Evolutionary conservation across 2,329 filamentous ascomycete species (phyloP).

Genomic region (Cladosporium sp.): DNA sequence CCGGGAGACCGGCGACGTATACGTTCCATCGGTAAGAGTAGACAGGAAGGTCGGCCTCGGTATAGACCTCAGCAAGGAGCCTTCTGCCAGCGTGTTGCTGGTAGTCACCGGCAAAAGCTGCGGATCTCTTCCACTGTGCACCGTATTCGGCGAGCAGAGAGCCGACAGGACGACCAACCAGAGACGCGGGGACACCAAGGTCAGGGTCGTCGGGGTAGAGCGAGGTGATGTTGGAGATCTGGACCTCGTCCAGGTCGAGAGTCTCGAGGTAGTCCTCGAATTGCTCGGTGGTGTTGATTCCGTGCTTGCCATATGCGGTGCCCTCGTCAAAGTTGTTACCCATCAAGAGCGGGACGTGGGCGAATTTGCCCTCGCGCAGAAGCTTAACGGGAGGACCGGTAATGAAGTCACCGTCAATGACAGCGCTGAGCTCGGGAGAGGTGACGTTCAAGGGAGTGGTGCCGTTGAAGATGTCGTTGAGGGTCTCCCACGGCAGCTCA

Average conservation of each 20-base stretch:
- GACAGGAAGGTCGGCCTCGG: not conserved
- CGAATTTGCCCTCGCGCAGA: constrained; percentile 15
- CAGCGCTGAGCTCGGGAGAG: constrained; percentile 2
- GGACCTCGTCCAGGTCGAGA: not conserved
- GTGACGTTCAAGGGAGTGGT: constrained; percentile 7
- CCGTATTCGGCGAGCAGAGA: not conserved
- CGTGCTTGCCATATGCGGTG: constrained; percentile 19
- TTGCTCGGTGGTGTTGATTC: constrained; percentile 23
- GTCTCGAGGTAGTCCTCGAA: constrained; percentile 12
- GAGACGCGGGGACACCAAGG: constrained; percentile 3
- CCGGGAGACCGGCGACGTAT: constrained; percentile 3
- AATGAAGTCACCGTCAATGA: constrained; percentile 8
- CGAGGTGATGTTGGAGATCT: not conserved
- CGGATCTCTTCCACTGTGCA: constrained; percentile 7
- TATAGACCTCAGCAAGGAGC: constrained; percentile 5
- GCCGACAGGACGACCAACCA: not conserved
- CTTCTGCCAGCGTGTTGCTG: constrained; percentile 9
- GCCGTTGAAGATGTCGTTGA: constrained; percentile 21
- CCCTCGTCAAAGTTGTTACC: constrained; percentile 27
- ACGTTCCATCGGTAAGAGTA: constrained; percentile 12
- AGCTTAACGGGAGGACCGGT: constrained; percentile 2
- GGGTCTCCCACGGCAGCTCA: constrained; percentile 21
- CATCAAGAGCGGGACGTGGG: constrained; percentile 25
- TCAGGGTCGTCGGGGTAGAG: constrained; percentile 9
- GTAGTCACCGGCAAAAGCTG: constrained; percentile 10